Base-by-base conservation (phyloP, 257 asterid species). In the Solanum chiquidenum region DNA sequence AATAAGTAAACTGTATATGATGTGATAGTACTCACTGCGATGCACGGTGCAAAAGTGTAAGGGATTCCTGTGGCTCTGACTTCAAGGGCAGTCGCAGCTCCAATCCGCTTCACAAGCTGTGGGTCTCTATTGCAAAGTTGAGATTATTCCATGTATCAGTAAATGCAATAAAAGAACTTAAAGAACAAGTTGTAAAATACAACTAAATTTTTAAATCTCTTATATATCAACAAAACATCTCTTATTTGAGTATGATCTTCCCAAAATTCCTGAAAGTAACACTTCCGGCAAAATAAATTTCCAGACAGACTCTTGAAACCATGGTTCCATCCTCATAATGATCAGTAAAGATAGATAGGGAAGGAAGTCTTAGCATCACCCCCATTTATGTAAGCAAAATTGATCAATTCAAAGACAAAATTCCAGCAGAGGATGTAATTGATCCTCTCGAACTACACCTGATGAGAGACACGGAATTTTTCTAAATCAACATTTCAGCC, bases 81-180 rank as follows among this genome's bases (percentile, higher is more conserved):
- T 89, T 91, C 93, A 52, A 88, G 91, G 20, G 93, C 93, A 49
- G 93, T 91, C 58, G 93, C 91, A 29, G 91, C 93, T 66, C 93
- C 93, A 33, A 91, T 91, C 88, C 90, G 83, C 87, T 91, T 91
- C 40, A 89, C 89, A 9, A 91, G 88, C 11, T 89, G 86, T 27
- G 93, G 90, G 74, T 91, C 90, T 83, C 91, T 88, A 34, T 72
- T 34, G 35, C 82, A 14, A 73, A 13, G 46, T 49, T 86, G 25
- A 86, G 20, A 52, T 76, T 12, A 35, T 86, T 86, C 37, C 73
- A 49, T 31, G 44, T 8, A 34, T 52, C 76, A 72, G 58, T 4
- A 86, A 64, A 14, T 46, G 20, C 55, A 25, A 23, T 72, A 18
- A 76, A 73, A 85, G 71, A 18, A 82, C 44, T 49, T 49, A 16